Conservation (phyloP, 1,284 basidiomycete species). For the Rhodotorula glutinis region DNA sequence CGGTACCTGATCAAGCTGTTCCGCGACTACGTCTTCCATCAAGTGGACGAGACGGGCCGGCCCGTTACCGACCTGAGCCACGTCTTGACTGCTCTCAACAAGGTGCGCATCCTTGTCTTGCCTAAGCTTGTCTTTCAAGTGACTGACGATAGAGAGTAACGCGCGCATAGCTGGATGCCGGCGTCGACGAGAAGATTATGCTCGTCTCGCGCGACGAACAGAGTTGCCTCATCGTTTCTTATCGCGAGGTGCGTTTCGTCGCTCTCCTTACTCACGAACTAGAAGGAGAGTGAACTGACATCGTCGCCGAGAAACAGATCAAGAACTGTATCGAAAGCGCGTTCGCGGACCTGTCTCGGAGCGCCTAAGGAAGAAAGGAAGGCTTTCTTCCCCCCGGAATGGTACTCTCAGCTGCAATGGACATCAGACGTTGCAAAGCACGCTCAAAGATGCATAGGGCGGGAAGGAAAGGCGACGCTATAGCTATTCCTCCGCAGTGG, state of each 20-base stretch:
- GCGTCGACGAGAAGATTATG: slow-evolving; percentile 91
- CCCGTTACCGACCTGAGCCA: slow-evolving; percentile 87
- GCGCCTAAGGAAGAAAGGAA: neutral
- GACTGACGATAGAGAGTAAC: neutral
- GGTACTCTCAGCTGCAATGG: neutral
- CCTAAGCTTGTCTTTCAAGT: too few relatives aligned
- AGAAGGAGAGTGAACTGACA: neutral
- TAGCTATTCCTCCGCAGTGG: neutral
- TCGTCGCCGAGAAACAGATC: slow-evolving; percentile 49
- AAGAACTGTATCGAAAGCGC: slow-evolving; percentile 79
- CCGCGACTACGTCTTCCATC: slow-evolving; percentile 97
- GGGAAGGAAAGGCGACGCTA: too few relatives aligned
- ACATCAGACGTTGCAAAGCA: neutral
- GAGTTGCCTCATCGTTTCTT: slow-evolving; percentile 92
- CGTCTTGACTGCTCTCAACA: slow-evolving; percentile 86
- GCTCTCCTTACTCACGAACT: neutral
- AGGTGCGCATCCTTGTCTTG: slow-evolving; percentile 55
- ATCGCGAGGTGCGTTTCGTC: slow-evolving; percentile 61
- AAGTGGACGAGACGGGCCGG: slow-evolving; percentile 83
- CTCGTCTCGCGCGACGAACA: slow-evolving; percentile 90
- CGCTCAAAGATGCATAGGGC: too few relatives aligned
- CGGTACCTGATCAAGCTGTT: slow-evolving; percentile 97
- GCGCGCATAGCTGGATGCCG: slow-evolving; percentile 71
- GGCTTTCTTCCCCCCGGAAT: neutral
- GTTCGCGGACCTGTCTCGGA: slow-evolving; percentile 52